Conservation (phyloP, 2,329 filamentous ascomycete species). For the Curvularia eragrostidis region DNA sequence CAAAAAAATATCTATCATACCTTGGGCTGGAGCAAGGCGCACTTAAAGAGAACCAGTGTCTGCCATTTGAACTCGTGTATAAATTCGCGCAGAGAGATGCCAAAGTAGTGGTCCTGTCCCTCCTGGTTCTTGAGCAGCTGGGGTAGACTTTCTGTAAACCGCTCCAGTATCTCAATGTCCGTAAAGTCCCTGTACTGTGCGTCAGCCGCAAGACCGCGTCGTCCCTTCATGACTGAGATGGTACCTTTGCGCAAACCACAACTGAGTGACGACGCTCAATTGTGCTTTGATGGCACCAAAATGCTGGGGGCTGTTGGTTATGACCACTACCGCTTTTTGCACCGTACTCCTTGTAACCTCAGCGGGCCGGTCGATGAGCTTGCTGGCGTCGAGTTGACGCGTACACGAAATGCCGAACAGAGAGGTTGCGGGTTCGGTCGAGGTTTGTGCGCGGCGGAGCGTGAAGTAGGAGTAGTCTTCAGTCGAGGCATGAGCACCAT, state of each 20-base stretch:
- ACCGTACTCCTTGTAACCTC: constrained; percentile 98
- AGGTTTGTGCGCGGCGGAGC: constrained; percentile 66
- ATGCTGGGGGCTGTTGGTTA: constrained; percentile 86
- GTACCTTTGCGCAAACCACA: constrained; percentile 91
- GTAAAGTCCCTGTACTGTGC: constrained; percentile 71
- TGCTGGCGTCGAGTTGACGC: constrained; percentile 81
- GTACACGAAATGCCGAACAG: constrained; percentile 97
- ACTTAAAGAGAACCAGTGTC: constrained; percentile 92
- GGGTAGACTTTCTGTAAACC: constrained; percentile 87
- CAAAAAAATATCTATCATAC: constrained; percentile 58
- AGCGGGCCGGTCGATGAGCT: constrained; percentile 76
- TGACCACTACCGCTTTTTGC: constrained; percentile 96
- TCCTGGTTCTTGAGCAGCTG: constrained; percentile 67
- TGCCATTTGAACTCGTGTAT: constrained; percentile 95
- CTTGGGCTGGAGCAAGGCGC: constrained; percentile 91
- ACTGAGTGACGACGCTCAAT: constrained; percentile 86
- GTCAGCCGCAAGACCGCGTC: not conserved
- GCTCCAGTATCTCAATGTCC: constrained; percentile 85
- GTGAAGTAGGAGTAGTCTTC: constrained; percentile 99
- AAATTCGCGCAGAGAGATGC: constrained; percentile 83
- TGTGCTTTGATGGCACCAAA: constrained; percentile 92
- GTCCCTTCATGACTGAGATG: constrained; percentile 22
- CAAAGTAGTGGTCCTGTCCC: constrained; percentile 84
- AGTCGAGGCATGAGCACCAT: constrained; percentile 88
- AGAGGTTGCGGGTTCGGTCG: constrained; percentile 69